Base-by-base conservation (phyloP, 352 stramenopile species). In the Phytopythium boreale region DNA sequence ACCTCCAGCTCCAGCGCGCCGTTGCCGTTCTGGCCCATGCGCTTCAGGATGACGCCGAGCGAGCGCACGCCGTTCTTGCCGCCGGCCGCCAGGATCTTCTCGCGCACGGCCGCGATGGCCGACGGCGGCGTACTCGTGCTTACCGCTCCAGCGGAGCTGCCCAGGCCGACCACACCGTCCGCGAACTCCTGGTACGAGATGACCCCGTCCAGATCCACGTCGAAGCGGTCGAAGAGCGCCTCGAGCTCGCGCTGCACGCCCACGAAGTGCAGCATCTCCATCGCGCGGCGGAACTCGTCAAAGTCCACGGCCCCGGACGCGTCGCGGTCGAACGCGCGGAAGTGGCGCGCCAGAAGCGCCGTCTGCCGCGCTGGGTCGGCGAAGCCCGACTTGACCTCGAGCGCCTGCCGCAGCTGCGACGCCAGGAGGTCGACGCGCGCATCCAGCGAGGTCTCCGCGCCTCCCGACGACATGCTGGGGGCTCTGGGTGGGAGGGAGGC, bases 181-280 rank as follows among this genome's bases (percentile, higher is more conserved):
- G 82, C 76, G 55, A 97, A 92, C 61, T 96, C 84, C 10, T 67
- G 57, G 63, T 95, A 97, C 19, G 84, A 86, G 41, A 97, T 66
- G 14, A 82, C 75, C 1, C 89, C 87, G 57, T 88, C 80, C 6
- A 93, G 72, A 55, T 97, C 86, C 51, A 87, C 78, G 56, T 97
- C 90, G 53, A 96, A 96, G 41, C 87, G 84, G 56, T 97, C 88
- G 36, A 97, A 97, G 19, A 97, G 77, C 27, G 77, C 82, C 44
- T 96, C 84, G 15, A 90, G 71, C 65, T 95, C 88, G 17, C 84
- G 80, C 66, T 96, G 90, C 27, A 92, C 88, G 26, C 90, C 89
- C 9, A 97, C 80, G 60, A 97, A 95, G 64, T 97, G 97, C 57
- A 97, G 78, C 37, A 77, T 79, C 46, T 89, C 64, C 82, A 96